Evolutionary conservation across 805 yeast genomes (phyloP), one percentile per base, ranked within the genome.

Genomic region (Lipomyces sp.): DNA sequence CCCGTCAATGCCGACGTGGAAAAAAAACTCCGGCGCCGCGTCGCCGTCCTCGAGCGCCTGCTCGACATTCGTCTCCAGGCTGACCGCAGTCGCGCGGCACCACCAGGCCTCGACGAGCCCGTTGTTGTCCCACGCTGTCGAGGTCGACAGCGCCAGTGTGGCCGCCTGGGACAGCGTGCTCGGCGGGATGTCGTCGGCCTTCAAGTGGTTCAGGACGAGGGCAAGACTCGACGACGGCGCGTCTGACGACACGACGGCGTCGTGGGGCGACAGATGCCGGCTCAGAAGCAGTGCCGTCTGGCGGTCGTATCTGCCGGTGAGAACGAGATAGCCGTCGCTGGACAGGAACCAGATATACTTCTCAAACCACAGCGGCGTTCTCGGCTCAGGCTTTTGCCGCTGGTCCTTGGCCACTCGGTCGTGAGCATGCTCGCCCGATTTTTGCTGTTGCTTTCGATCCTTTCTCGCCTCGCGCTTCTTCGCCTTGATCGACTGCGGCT

Each of bases 321-420:
- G 68, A 51, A 95, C 85, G 43, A 93, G 70, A 63, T 85, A 89
- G 0, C 93, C 90, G 64, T 91, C 98, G 58, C 83, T 81, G 0
- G 96, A 79, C n/a, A 90, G 73, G 63, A 93, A 93, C 98, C 98
- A 93, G 63, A 76, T 81, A 67, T 83, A 91, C 67, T 91, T 93
- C 65, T 93, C 98, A 70, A 93, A 93, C 86, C 96, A 90, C 64
- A 74, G 83, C 41, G 87, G 88, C 3, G 78, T 39, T 4, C 55
- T 31, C 19, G 39, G 22, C 28, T 33, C 21, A 14, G 24, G 44
- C 14, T 34, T 47, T 21, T 34, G 38, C 4, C 47, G 31, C 18
- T n/a, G 21, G 18, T 21, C 31, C 13, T 34, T 35, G 37, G n/a
- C 18, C 32, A 10, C 34, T 21, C 16, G 8, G 11, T 26, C 4